phyloP scores from a whole-genome alignment of 2,329 filamentous ascomycete species.

The Verticillium albo-atrum region DNA sequence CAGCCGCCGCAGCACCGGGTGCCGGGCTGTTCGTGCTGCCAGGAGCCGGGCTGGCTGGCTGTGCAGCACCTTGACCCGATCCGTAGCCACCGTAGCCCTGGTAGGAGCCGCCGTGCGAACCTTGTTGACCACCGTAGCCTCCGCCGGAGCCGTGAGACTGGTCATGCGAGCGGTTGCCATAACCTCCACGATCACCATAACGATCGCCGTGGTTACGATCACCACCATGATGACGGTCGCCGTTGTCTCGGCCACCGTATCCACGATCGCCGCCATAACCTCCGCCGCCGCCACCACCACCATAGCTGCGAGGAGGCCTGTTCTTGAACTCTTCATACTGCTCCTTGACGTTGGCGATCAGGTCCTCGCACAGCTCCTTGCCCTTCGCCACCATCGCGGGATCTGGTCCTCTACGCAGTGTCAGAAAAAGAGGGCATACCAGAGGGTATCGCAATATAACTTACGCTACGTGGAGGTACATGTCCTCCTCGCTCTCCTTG shows the following conservation, averaged over 20 bases:
- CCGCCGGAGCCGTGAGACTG: conserved; percentile 20
- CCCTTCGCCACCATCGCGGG: conserved; percentile 79
- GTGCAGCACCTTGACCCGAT: conserved; percentile 10
- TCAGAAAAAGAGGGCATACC: conserved; percentile 22
- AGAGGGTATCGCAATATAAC: conserved; percentile 29
- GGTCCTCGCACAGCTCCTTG: conserved; percentile 82
- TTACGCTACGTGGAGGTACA: conserved; percentile 95
- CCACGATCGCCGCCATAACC: conserved; percentile 37
- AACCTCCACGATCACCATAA: conserved; percentile 29
- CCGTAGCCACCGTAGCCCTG: conserved; percentile 27
- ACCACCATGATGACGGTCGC: conserved; percentile 35
- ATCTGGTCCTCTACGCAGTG: conserved; percentile 68
- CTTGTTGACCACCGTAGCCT: conserved; percentile 27
- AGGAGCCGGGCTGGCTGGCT: conserved; percentile 18
- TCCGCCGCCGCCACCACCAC: conserved; percentile 45
- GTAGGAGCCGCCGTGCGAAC: conserved; percentile 26
- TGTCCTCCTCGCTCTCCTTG: conserved; percentile 86
- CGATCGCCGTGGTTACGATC: conserved; percentile 20
- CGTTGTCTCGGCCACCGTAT: conserved; percentile 32
- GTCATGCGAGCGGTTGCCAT: conserved; percentile 37
- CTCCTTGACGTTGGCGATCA: conserved; percentile 79
- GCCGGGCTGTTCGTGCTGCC: conserved; percentile 30
- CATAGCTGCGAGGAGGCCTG: conserved; percentile 65
- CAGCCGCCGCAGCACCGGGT: conserved; percentile 17
- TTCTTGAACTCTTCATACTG: conserved; percentile 91